Evolutionary conservation across 2,329 filamentous ascomycete species (phyloP), one percentile per base, ranked within the genome.

Genomic region (Fusarium redolens): DNA sequence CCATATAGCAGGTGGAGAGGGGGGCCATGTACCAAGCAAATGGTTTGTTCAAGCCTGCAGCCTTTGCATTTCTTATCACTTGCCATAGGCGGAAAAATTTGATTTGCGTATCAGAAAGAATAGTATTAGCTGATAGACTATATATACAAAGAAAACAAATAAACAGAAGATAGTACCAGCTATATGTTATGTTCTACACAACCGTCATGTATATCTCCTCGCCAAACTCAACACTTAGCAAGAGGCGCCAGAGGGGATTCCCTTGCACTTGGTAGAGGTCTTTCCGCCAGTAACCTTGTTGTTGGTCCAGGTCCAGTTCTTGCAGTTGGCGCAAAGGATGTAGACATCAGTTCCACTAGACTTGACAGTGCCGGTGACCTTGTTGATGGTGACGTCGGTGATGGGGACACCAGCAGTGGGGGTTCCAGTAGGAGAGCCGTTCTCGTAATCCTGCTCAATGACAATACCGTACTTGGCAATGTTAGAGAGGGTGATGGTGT

Each of bases 391-490:
- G 11, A 89, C 71, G 12, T 81, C 83, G 13, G 86, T 88, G 77
- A 89, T 88, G n/a, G 86, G 86, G n/a, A 89, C 85, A 40, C 86
- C 86, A 31, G 74, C 73, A 40, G 84, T 86, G 15, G 86, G 83
- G 0, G n/a, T 79, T 22, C 85, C 86, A 12, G 81, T 84, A 7
- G 83, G 84, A 20, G 76, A 78, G n/a, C 85, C 85, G 68, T 86
- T 86, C 73, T 85, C 75, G 71, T 88, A 88, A 77, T 86, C 82
- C 76, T 85, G 82, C 75, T 84, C 78, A 57, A 83, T 82, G 55
- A 81, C 75, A 43, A 83, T 78, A 40, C 81, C 81, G 64, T 83
- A 81, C 41, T 85, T 84, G 55, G 78, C 75, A 47, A 85, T 85
- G 67, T 82, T 79, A 56, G 77, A 76, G 3, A 87, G 79, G 1